Evolutionary conservation across 345 rosid species (phyloP), one percentile per base, ranked within the genome.

Genomic region (Cardamine resedifolia): DNA sequence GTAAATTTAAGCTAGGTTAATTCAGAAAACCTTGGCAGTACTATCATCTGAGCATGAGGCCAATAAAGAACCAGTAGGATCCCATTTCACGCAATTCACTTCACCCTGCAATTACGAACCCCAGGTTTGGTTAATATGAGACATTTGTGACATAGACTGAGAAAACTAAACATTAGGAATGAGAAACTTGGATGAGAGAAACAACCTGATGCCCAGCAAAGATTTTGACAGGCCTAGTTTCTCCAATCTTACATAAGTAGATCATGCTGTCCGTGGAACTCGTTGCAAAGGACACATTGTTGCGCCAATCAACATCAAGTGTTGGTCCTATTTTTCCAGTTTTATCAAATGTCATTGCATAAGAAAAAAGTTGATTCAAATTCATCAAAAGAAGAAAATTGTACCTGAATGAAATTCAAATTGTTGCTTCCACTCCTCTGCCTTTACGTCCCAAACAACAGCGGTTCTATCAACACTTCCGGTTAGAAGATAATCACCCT

Each of bases 21-120:
- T 70, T 67, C 23, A 39, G 21, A 2, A 41, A 80, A 94, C 99
- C 98, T 96, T 96, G 8, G 95, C 99, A 78, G 91, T 92, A 48
- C 86, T 85, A 66, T 96, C 99, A 59, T 96, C 99, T 36, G 99
- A 96, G 85, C 99, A 96, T 4, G 99, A 92, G 53, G 99, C 99
- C 80, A 96, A 74, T 64, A 88, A 79, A 36, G 88, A 71, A 66
- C 99, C 99, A 15, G 95, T 88, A 38, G 99, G 99, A 87, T 92
- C 98, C 99, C 99, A 96, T 85, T 96, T 96, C 74, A 96, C 97
- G 77, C 99, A 92, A 83, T 96, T 96, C 65, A 96, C 99, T 81
- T 96, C 99, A 18, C 97, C 92, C 99, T 96, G 92, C 36, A 79
- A 78, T 75, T 66, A 76, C 68, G 31, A 72, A 68, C 64, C 41